phyloP scores from a whole-genome alignment of 176 grass and related monocot species.

The Oryza glaberrima region DNA sequence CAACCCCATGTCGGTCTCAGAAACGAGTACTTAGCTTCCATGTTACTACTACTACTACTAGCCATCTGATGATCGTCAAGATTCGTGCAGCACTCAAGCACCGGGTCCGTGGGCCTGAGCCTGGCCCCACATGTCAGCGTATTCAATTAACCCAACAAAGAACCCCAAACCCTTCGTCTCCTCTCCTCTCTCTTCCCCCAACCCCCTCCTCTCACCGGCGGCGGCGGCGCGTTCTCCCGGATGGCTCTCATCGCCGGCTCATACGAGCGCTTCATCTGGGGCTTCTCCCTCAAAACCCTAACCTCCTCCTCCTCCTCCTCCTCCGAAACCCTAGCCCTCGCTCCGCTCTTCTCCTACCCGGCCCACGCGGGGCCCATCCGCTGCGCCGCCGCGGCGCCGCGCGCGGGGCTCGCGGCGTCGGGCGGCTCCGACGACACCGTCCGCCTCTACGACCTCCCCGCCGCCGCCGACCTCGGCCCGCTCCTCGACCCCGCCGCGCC shows the following conservation, averaged over 20 bases:
- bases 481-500: slow-evolving; percentile 76
- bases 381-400: slow-evolving; percentile 58
- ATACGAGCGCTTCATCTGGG: slow-evolving; percentile 98
- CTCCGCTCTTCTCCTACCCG: slow-evolving; percentile 80
- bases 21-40: too few relatives aligned
- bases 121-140: not conserved
- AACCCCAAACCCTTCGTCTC: not conserved
- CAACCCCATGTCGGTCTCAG: not conserved
- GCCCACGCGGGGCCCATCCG: slow-evolving; percentile 79
- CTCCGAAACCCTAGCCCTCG: slow-evolving; percentile 32
- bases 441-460: slow-evolving; percentile 78
- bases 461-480: slow-evolving; percentile 68
- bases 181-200: too few relatives aligned
- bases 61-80: too few relatives aligned
- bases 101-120: too few relatives aligned
- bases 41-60: too few relatives aligned
- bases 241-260: slow-evolving; percentile 91
- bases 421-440: slow-evolving; percentile 77
- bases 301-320: not conserved
- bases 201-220: not conserved
- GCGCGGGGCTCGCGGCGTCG: slow-evolving; percentile 50
- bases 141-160: not conserved
- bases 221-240: not conserved
- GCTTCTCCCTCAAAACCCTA: slow-evolving; percentile 79
- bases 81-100: too few relatives aligned